Evolutionary conservation across 2,329 filamentous ascomycete genomes (phyloP), one percentile per base, ranked within the genome.

Genomic region (Alternaria sp.): DNA sequence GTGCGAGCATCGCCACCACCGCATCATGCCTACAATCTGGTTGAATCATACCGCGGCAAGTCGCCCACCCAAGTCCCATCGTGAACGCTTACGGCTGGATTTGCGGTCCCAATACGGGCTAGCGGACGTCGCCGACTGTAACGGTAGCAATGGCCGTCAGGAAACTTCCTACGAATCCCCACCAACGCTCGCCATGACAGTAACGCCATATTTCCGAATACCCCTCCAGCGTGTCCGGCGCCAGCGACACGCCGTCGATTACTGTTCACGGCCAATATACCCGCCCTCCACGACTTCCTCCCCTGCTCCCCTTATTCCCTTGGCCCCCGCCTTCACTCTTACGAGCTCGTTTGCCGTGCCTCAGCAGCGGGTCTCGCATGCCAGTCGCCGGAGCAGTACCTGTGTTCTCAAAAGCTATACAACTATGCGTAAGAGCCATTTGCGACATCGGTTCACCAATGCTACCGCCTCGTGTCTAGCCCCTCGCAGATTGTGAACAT

Each of bases 401-500:
- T 67, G 65, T 72, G 63, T 68, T 65, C 67, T 71, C 67, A 65
- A 69, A 65, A 70, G 66, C 71, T 71, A 73, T 77, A 75, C 72
- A 67, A 78, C 75, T 70, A 78, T 77, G 75, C 71, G 70, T 66
- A 67, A 70, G 66, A 65, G 68, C 66, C 66, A 63, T 73, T 72
- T 74, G 74, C 75, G 73, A 78, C 70, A 75, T 78, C 70, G 72
- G 59, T 72, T 67, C 68, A 66, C 71, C 66, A 65, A 69, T 74
- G 67, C 67, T 66, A 67, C 69, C 70, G 70, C 69, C 72, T 68
- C 67, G 70, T 70, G 63, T 73, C 67, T 69, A 71, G 55, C 68
- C 60, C 71, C 65, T 60, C 67, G 65, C 65, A 51, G 51, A 40
- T 51, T 52, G 63, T 66, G 61, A 56, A 60, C 53, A 36, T 52